phyloP scores from a whole-genome alignment of 2,329 filamentous ascomycete genomes.

The Alternaria sp. region DNA sequence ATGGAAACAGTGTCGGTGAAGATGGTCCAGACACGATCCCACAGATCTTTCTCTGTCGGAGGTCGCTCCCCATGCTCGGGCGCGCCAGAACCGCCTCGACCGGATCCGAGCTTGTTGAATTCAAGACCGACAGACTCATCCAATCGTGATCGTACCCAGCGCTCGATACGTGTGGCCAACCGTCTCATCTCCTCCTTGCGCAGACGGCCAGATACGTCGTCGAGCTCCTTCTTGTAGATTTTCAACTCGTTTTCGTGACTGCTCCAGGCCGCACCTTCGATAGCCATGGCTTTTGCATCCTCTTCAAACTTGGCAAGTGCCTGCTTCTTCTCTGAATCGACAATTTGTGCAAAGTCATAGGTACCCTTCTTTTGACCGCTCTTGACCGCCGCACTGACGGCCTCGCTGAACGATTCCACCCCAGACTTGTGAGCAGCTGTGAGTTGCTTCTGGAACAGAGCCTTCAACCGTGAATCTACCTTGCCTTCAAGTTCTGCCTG shows the following conservation, averaged over 20 bases:
- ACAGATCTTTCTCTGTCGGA: conserved; percentile 80
- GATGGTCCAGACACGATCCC: conserved; percentile 92
- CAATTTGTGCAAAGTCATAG: conserved; percentile 97
- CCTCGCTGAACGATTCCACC: conserved; percentile 83
- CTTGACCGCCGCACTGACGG: conserved; percentile 87
- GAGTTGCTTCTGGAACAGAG: conserved; percentile 87
- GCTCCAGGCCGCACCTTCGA: conserved; percentile 86
- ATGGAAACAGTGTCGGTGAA: conserved; percentile 85
- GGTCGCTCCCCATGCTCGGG: conserved; percentile 79
- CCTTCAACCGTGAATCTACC: conserved; percentile 86
- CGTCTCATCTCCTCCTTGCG: conserved; percentile 96
- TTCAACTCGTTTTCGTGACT: conserved; percentile 81
- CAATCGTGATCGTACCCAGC: conserved; percentile 89
- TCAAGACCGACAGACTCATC: conserved; percentile 89
- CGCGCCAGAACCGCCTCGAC: conserved; percentile 80
- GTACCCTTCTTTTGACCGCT: conserved; percentile 89
- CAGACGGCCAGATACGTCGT: conserved; percentile 83
- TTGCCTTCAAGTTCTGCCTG: conserved; percentile 83
- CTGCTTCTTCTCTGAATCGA: conserved; percentile 79
- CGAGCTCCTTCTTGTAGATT: conserved; percentile 88
- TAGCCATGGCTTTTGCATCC: conserved; percentile 76
- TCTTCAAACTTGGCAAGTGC: conserved; percentile 77
- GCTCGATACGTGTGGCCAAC: conserved; percentile 86
- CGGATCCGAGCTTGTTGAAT: conserved; percentile 94
- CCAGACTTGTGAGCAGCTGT: conserved; percentile 88